phyloP scores from a whole-genome alignment of 257 asterid genomes.

The Scutellaria minor region DNA sequence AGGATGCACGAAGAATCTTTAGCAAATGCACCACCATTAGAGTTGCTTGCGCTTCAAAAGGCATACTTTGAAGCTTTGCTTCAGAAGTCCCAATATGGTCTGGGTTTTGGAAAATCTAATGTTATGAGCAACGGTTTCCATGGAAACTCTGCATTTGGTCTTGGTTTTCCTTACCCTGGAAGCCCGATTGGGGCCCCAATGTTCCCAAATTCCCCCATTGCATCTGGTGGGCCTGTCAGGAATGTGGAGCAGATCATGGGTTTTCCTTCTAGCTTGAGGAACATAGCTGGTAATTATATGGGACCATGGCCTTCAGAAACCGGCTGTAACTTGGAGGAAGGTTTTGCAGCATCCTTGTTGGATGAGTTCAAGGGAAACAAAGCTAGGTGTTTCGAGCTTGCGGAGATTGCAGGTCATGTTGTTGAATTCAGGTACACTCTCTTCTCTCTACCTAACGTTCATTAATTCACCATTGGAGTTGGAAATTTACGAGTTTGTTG shows the following conservation, averaged over 20 bases:
- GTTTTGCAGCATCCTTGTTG: constrained; percentile 57
- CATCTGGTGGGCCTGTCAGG: constrained; percentile 55
- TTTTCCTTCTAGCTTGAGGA: constrained; percentile 53
- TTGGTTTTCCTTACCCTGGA: constrained; percentile 57
- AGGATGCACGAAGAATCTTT: constrained; percentile 44
- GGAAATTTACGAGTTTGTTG: constrained; percentile 3
- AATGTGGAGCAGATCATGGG: constrained; percentile 52
- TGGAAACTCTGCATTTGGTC: constrained; percentile 56
- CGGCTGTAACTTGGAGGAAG: constrained; percentile 54
- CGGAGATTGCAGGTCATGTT: constrained; percentile 84
- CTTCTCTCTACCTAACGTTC: not conserved
- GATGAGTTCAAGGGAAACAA: constrained; percentile 82
- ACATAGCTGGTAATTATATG: constrained; percentile 48
- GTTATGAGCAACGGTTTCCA: constrained; percentile 52
- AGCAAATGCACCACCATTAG: constrained; percentile 52
- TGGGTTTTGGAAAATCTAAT: constrained; percentile 44
- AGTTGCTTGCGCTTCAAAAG: constrained; percentile 65
- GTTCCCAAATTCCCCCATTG: constrained; percentile 52
- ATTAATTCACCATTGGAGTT: not conserved
- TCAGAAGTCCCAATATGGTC: constrained; percentile 62
- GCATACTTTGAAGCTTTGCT: constrained; percentile 59
- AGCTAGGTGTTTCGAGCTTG: constrained; percentile 70
- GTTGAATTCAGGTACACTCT: constrained; percentile 76
- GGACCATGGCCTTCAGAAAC: constrained; percentile 64
- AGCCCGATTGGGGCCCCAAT: constrained; percentile 50